Conservation (phyloP, 163 green algal genomes). For the Prototheca wickerhamii region DNA sequence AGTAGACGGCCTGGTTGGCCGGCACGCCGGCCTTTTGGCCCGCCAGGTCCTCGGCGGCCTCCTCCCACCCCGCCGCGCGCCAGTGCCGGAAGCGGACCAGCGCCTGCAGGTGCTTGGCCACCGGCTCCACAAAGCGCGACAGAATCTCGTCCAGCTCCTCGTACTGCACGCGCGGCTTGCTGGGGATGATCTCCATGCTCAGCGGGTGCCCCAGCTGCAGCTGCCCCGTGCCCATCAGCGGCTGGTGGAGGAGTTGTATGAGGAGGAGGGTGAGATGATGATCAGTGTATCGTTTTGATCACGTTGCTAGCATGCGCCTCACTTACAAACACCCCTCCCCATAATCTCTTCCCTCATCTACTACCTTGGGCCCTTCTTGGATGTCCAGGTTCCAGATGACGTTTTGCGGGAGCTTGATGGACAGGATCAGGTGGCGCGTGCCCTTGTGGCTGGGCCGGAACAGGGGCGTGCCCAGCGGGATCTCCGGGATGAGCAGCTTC, state of each 20-base stretch:
- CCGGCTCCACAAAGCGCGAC: slow-evolving; percentile 26
- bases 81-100: slow-evolving; percentile 30
- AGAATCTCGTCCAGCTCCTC: slow-evolving; percentile 47
- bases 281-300: too few relatives aligned
- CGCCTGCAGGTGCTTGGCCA: slow-evolving; percentile 10
- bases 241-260: background rate
- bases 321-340: too few relatives aligned
- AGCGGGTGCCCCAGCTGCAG: slow-evolving; percentile 31
- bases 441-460: slow-evolving; percentile 14
- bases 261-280: too few relatives aligned
- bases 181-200: slow-evolving; percentile 13
- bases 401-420: slow-evolving; percentile 18
- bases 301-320: too few relatives aligned
- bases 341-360: background rate
- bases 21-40: background rate
- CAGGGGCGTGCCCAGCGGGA: slow-evolving; percentile 8
- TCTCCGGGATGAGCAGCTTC: slow-evolving; percentile 4
- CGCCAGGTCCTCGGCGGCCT: slow-evolving; percentile 11
- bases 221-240: background rate
- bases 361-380: slow-evolving; percentile 28
- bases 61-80: slow-evolving; percentile 10
- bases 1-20: slow-evolving; percentile 24
- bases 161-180: slow-evolving; percentile 15
- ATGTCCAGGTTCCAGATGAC: slow-evolving; percentile 29
- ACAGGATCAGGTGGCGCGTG: slow-evolving; percentile 25